These are phyloP conservation scores for Colletotrichum endophyticum DNA, from an alignment of 2,329 filamentous ascomycete genomes.

Conservation along the genomic window DNA sequence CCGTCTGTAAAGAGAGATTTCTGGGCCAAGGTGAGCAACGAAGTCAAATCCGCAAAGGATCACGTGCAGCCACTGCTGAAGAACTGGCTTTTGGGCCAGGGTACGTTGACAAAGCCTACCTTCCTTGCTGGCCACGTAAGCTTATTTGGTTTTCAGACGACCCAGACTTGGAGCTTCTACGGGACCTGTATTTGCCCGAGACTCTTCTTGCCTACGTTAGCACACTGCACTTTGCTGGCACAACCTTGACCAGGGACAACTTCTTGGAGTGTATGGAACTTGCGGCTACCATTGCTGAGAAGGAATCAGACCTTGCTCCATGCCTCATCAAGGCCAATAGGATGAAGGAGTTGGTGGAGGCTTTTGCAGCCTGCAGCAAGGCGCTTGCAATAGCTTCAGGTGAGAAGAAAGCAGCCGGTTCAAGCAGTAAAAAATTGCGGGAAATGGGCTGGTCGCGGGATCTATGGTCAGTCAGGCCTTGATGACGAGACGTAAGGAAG, in stretches of 20 bases:
- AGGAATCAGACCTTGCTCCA: constrained; percentile 68
- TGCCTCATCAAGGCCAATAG: constrained; percentile 69
- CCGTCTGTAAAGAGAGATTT: constrained; percentile 49
- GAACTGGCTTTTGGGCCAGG: constrained; percentile 66
- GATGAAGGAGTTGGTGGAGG: constrained; percentile 78
- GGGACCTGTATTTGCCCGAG: constrained; percentile 84
- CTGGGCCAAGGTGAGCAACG: constrained; percentile 57
- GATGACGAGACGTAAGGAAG: background rate
- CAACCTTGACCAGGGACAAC: constrained; percentile 74
- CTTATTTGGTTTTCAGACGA: constrained; percentile 5
- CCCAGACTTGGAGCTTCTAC: constrained; percentile 66
- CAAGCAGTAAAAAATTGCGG: constrained; percentile 63
- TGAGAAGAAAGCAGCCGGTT: constrained; percentile 56
- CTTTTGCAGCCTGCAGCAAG: constrained; percentile 79
- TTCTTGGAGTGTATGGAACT: constrained; percentile 89
- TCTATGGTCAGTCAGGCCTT: constrained; percentile 62
- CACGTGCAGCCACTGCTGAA: constrained; percentile 66
- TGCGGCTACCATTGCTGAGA: constrained; percentile 74
- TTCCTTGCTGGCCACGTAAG: background rate
- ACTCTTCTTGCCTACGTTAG: constrained; percentile 83
- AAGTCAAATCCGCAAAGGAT: constrained; percentile 59
- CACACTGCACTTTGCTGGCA: constrained; percentile 80
- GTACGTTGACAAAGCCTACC: constrained; percentile 43
- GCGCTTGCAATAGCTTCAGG: constrained; percentile 64
- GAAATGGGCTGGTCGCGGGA: constrained; percentile 69